Evolutionary conservation across 768 basidiomycete species (phyloP).

Genomic region (Tricholoma saponaceum): DNA sequence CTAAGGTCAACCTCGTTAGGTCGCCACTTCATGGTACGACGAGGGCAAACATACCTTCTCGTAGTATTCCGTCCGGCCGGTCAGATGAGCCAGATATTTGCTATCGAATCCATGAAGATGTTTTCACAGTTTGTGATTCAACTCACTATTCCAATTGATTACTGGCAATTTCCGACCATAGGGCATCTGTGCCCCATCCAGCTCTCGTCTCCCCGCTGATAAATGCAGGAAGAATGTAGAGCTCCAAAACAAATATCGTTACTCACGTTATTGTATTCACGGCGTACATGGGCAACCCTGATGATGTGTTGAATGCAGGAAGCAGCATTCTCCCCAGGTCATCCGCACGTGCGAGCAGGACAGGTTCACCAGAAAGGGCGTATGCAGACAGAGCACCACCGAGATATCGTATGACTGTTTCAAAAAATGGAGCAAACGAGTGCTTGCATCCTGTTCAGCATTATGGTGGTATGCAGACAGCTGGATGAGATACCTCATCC

Average conservation of each 20-base stretch:
- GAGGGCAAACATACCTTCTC: slow-evolving; percentile 30
- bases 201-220: slow-evolving; percentile 33
- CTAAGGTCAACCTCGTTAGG: slow-evolving; percentile 25
- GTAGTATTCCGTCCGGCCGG: slow-evolving; percentile 61
- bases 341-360: slow-evolving; percentile 64
- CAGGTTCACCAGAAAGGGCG: slow-evolving; percentile 60
- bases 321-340: slow-evolving; percentile 69
- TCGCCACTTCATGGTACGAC: not conserved
- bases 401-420: slow-evolving; percentile 81
- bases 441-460: slow-evolving; percentile 8
- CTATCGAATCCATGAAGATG: slow-evolving; percentile 22
- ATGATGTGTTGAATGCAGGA: slow-evolving; percentile 65
- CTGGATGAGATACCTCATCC: slow-evolving; percentile 23
- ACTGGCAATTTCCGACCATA: slow-evolving; percentile 43
- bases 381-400: slow-evolving; percentile 82
- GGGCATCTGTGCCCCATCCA: slow-evolving; percentile 26
- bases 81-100: slow-evolving; percentile 77
- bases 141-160: slow-evolving; percentile 63
- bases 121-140: not conserved
- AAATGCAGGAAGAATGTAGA: not conserved
- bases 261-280: slow-evolving; percentile 60
- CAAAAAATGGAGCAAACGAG: slow-evolving; percentile 55
- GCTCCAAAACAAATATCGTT: not conserved
- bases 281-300: slow-evolving; percentile 65
- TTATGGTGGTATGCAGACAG: not conserved